These are phyloP conservation scores for Angomonas desouzai DNA, from an alignment of 208 protist species.

Conservation along the genomic window DNA sequence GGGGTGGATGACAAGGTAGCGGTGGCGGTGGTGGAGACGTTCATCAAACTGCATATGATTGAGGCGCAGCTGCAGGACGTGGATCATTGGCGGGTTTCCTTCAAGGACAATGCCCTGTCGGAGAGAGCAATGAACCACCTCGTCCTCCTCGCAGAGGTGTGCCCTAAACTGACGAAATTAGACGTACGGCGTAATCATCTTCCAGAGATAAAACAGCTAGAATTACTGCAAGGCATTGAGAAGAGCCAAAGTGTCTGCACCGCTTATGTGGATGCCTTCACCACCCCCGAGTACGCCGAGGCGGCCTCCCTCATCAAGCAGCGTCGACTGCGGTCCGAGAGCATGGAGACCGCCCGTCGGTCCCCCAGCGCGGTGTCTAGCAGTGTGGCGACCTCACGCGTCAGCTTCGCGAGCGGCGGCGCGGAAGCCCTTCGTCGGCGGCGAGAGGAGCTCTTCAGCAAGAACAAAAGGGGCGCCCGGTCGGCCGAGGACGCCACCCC, in stretches of 20 bases:
- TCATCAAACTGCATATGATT: conserved; percentile 37
- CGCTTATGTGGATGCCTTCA: conserved; percentile 16
- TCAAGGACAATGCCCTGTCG: conserved; percentile 42
- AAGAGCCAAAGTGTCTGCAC: conserved; percentile 26
- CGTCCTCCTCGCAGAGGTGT: conserved; percentile 37
- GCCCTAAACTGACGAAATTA: conserved; percentile 29
- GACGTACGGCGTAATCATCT: conserved; percentile 38
- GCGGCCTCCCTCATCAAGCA: not conserved
- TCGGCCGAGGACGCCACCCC: not conserved
- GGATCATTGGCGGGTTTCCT: conserved; percentile 31
- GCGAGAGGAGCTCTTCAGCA: conserved; percentile 50
- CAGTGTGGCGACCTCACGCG: conserved; percentile 19
- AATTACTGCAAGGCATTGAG: conserved; percentile 20
- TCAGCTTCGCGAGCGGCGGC: conserved; percentile 36
- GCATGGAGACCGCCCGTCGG: conserved; percentile 7
- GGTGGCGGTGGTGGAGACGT: conserved; percentile 54
- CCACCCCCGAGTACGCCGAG: not conserved
- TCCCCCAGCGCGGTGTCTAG: conserved; percentile 19
- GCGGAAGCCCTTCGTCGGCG: conserved; percentile 45
- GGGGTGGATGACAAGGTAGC: conserved; percentile 40
- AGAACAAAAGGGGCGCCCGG: not conserved
- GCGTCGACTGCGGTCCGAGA: not conserved
- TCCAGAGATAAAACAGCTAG: conserved; percentile 14
- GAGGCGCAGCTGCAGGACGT: conserved; percentile 6
- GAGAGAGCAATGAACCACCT: conserved; percentile 47